Percentiles rank a stretch among this genome's conserved stretches.
Conservation (phyloP, 257 asterid species). For the Penstemon davidsonii region DNA sequence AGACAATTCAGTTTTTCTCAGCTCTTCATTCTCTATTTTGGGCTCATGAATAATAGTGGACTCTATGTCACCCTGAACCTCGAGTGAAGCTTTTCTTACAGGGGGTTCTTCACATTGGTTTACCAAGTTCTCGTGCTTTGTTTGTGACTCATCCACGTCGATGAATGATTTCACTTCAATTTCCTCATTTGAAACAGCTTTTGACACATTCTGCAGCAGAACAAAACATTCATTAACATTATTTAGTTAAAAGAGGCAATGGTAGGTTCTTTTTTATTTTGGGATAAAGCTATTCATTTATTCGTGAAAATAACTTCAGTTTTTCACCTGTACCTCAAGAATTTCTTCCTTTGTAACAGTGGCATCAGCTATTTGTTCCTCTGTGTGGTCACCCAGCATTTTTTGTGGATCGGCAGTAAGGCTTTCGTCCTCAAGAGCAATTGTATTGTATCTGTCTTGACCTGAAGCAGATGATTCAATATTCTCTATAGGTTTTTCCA, state of each 20-base stretch:
- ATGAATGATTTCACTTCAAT: constrained; percentile 11
- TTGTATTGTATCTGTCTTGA: constrained; percentile 11
- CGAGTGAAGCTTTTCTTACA: neutral
- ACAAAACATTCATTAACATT: neutral
- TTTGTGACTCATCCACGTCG: constrained; percentile 26
- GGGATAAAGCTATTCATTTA: neutral
- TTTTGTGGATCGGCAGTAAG: constrained; percentile 5
- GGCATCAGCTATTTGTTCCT: constrained; percentile 8
- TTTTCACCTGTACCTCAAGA: constrained; percentile 31
- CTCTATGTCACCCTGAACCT: constrained; percentile 8
- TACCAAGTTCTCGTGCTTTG: constrained; percentile 21
- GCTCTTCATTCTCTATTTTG: constrained; percentile 21
- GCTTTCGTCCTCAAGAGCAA: constrained; percentile 11
- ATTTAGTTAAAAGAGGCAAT: neutral
- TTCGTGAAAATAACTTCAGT: constrained; percentile 2
- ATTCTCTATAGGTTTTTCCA: neutral
- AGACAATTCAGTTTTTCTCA: constrained; percentile 12
- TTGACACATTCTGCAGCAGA: neutral
- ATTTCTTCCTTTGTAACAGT: constrained; percentile 2
- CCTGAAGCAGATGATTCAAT: constrained; percentile 7
- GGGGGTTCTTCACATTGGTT: neutral
- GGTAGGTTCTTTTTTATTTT: neutral
- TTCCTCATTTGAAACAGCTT: constrained; percentile 15
- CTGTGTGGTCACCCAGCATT: neutral
- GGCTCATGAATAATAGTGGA: constrained; percentile 17